These are phyloP conservation scores for Datura wrightii DNA, from an alignment of 257 asterid species.

Conservation along the genomic window DNA sequence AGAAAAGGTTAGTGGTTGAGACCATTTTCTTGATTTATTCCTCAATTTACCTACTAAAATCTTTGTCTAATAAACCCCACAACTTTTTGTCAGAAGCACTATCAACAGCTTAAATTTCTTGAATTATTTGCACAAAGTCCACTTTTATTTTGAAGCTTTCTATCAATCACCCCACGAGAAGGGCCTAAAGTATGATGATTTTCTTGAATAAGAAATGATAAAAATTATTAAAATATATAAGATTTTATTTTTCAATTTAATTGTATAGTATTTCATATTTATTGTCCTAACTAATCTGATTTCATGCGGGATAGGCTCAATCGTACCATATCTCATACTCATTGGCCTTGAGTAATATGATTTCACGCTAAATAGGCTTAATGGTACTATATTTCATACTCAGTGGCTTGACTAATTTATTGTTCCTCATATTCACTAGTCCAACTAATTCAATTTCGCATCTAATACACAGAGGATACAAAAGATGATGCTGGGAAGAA, in stretches of 20 bases:
- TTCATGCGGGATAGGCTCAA: neutral
- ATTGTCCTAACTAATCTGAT: neutral
- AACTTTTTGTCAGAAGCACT: constrained; percentile 41
- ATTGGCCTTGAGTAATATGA: neutral
- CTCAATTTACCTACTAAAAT: constrained; percentile 39
- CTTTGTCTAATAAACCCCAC: constrained; percentile 46
- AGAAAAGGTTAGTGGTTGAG: constrained; percentile 41
- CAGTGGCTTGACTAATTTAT: neutral
- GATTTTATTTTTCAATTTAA: neutral
- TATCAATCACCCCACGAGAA: neutral
- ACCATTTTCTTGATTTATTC: constrained; percentile 46
- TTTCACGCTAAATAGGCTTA: neutral
- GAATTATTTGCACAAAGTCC: constrained; percentile 23
- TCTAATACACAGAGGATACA: neutral
- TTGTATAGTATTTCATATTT: neutral
- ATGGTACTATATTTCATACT: neutral
- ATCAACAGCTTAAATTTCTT: neutral
- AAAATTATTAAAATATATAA: neutral
- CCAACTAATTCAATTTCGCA: neutral
- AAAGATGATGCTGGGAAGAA: neutral
- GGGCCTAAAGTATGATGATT: neutral
- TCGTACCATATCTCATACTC: neutral
- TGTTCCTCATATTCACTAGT: neutral
- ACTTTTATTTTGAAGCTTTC: constrained; percentile 11
- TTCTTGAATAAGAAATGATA: neutral